Percentiles rank a stretch among this genome's conserved stretches.
phyloP scores from a whole-genome alignment of 768 basidiomycete genomes.

The Amanita fuliginea region DNA sequence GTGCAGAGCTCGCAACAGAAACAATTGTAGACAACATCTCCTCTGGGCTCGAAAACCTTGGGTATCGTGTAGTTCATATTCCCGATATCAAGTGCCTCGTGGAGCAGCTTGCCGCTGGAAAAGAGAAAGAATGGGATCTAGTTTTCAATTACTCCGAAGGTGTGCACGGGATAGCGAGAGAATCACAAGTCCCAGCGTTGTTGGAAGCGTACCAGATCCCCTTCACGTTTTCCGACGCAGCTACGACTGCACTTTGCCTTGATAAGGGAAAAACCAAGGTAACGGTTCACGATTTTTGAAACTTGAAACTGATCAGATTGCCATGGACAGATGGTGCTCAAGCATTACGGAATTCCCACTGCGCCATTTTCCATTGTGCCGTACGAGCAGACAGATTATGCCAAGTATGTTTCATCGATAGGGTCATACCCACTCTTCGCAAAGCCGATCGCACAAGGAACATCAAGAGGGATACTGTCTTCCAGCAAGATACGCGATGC shows the following conservation, averaged over 20 bases:
- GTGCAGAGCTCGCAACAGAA: not conserved
- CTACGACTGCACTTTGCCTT: slow-evolving; percentile 15
- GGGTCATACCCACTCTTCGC: slow-evolving; percentile 14
- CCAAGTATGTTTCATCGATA: slow-evolving; percentile 3
- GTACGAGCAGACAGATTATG: not conserved
- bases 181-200: slow-evolving; percentile 17
- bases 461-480: slow-evolving; percentile 12
- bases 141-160: slow-evolving; percentile 18
- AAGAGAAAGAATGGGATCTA: slow-evolving; percentile 12
- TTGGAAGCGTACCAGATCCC: slow-evolving; percentile 15
- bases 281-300: not conserved
- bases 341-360: slow-evolving; percentile 14
- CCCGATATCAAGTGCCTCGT: not conserved
- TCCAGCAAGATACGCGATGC: slow-evolving; percentile 11
- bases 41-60: not conserved
- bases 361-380: slow-evolving; percentile 14
- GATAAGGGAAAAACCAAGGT: slow-evolving; percentile 19
- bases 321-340: slow-evolving; percentile 12
- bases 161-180: slow-evolving; percentile 11
- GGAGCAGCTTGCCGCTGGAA: not conserved
- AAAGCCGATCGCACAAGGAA: slow-evolving; percentile 13
- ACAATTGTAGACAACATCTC: not conserved
- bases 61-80: not conserved
- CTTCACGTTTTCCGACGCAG: slow-evolving; percentile 16
- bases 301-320: not conserved